phyloP scores from a whole-genome alignment of 2,329 filamentous ascomycete species.

The Ploettnerulaceae sp. region DNA sequence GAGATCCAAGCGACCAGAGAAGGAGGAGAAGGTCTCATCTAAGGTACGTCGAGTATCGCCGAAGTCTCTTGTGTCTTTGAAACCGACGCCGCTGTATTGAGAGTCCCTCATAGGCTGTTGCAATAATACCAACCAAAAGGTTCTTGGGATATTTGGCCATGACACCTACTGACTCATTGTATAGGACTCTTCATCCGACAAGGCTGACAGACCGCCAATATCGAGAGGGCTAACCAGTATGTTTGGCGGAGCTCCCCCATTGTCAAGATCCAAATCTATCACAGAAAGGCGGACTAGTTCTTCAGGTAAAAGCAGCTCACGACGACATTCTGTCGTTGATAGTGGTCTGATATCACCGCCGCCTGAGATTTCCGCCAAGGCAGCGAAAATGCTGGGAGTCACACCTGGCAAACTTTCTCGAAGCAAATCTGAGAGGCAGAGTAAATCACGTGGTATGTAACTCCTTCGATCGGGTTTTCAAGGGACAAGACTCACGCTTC shows the following conservation, averaged over 20 bases:
- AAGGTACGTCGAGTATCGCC: too few species aligned
- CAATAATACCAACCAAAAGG: too few species aligned
- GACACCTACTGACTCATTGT: too few species aligned
- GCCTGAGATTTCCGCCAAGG: slow-evolving; percentile 65
- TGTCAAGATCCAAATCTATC: slow-evolving; percentile 65
- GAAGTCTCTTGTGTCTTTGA: too few species aligned
- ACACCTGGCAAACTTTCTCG: slow-evolving; percentile 44
- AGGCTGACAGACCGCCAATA: slow-evolving; percentile 39
- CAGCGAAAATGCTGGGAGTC: slow-evolving; percentile 69
- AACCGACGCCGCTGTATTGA: too few species aligned
- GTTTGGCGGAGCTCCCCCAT: slow-evolving; percentile 63
- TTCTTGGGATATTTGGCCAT: too few species aligned
- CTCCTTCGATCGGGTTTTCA: slow-evolving; percentile 1
- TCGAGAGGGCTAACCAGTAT: slow-evolving; percentile 52
- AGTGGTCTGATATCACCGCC: slow-evolving; percentile 66
- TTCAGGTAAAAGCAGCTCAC: slow-evolving; percentile 54
- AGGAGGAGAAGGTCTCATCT: slow-evolving; percentile 57
- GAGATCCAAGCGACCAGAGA: slow-evolving; percentile 54
- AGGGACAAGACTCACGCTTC: slow-evolving; percentile 18
- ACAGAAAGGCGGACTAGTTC: slow-evolving; percentile 57
- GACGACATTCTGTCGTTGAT: slow-evolving; percentile 65
- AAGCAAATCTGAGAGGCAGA: slow-evolving; percentile 43
- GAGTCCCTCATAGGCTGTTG: too few species aligned
- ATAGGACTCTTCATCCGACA: slow-evolving; percentile 66
- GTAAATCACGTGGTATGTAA: slow-evolving; percentile 40